Conservation (phyloP, 441 rosid species). For the Kokia cookei region DNA sequence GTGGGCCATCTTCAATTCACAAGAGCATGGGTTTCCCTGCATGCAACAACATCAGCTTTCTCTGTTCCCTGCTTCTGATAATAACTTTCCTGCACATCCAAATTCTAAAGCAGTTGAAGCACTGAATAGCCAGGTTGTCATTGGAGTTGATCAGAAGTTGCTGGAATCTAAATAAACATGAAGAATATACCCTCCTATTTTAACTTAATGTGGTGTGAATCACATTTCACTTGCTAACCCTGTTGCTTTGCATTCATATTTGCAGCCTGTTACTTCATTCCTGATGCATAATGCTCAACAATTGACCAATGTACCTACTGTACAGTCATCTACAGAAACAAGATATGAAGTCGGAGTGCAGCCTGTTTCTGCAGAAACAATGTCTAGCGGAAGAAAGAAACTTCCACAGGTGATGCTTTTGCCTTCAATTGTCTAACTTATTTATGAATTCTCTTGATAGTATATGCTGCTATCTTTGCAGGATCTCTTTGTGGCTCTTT, state of each 20-base stretch:
- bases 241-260: constrained; percentile 4
- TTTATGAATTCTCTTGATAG: constrained; percentile 4
- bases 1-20: constrained; percentile 14
- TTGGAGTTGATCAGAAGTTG: not conserved
- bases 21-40: constrained; percentile 15
- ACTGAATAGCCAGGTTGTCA: constrained; percentile 35
- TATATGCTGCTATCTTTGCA: constrained; percentile 19
- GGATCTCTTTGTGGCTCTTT: constrained; percentile 89
- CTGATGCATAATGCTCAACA: constrained; percentile 21
- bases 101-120: constrained; percentile 6
- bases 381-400: constrained; percentile 44
- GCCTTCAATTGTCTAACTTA: not conserved
- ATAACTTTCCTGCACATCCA: constrained; percentile 13
- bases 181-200: not conserved
- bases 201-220: not conserved
- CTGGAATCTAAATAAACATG: not conserved
- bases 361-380: constrained; percentile 24
- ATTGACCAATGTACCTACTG: constrained; percentile 18
- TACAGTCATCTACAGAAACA: constrained; percentile 24
- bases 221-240: not conserved
- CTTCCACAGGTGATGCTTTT: constrained; percentile 53
- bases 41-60: constrained; percentile 26
- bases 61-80: constrained; percentile 10
- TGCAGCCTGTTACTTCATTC: constrained; percentile 27
- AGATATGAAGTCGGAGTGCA: constrained; percentile 22